These are phyloP conservation scores for Stentor roeselii DNA, from an alignment of 73 alveolate species.

Conservation along the genomic window DNA sequence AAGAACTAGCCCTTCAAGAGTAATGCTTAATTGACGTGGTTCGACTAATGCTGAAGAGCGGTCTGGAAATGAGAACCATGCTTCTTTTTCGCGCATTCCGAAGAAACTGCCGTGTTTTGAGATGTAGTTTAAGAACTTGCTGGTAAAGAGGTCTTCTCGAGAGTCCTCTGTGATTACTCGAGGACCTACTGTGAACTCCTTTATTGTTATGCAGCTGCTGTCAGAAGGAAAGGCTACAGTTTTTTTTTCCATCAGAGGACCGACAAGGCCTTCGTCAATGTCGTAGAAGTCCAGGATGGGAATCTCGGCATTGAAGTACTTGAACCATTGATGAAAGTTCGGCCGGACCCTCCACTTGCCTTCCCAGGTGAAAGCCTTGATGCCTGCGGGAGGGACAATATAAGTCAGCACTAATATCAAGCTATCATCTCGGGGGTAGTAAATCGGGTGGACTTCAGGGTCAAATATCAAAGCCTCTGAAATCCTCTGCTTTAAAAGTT, in stretches of 20 bases:
- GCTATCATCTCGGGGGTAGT: constrained; percentile 73
- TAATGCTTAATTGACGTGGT: neutral
- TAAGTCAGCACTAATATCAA: constrained; percentile 59
- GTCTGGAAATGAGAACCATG: neutral
- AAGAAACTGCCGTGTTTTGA: neutral
- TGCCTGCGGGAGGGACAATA: constrained; percentile 56
- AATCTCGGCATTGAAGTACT: constrained; percentile 36
- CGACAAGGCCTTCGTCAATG: constrained; percentile 81
- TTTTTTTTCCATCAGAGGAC: constrained; percentile 65
- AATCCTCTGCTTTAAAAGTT: constrained; percentile 53
- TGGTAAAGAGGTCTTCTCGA: neutral
- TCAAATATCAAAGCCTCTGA: constrained; percentile 63
- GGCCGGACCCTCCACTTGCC: constrained; percentile 87
- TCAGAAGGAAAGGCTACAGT: constrained; percentile 92
- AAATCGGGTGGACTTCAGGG: constrained; percentile 59
- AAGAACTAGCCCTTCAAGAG: neutral
- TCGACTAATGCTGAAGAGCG: neutral
- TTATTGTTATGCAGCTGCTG: constrained; percentile 66
- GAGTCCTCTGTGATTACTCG: neutral
- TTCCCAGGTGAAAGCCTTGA: constrained; percentile 58
- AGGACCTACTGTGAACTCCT: constrained; percentile 67
- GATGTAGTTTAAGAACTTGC: neutral
- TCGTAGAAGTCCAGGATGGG: constrained; percentile 46
- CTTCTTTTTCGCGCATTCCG: neutral
- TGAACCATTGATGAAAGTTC: constrained; percentile 69